Conservation (phyloP, 768 basidiomycete species). For the Boletus pseudopeckii region DNA sequence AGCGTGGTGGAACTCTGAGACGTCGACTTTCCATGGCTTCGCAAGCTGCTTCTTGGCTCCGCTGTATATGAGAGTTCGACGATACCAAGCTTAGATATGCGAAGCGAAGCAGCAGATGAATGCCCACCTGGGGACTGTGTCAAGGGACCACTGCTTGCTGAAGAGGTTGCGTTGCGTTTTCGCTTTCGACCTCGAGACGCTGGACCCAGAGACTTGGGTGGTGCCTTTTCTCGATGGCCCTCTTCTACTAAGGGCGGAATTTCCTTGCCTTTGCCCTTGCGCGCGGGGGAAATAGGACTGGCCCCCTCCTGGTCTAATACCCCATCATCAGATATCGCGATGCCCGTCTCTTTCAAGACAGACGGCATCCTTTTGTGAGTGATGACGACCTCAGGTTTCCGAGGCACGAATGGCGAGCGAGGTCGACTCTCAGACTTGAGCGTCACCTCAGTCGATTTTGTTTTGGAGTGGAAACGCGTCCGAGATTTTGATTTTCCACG, state of each 20-base stretch:
- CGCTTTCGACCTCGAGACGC: constrained; percentile 19
- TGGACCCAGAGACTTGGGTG: constrained; percentile 6
- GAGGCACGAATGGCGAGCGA: not conserved
- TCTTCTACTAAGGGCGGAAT: not conserved
- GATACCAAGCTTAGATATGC: constrained; percentile 5
- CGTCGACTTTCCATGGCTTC: not conserved
- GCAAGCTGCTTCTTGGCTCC: constrained; percentile 6
- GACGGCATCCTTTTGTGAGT: constrained; percentile 4
- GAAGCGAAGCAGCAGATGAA: constrained; percentile 6
- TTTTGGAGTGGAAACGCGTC: constrained; percentile 1
- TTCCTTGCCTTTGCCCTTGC: constrained; percentile 22
- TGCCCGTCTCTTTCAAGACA: not conserved
- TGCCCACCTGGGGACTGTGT: constrained; percentile 20
- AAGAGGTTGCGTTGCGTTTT: constrained; percentile 23
- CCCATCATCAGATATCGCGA: not conserved
- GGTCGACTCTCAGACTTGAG: constrained; percentile 3
- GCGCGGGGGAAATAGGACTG: not conserved
- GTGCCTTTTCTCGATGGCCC: constrained; percentile 1
- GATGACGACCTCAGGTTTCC: constrained; percentile 12
- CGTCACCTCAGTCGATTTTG: not conserved
- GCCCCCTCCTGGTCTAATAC: constrained; percentile 1
- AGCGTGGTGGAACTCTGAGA: constrained; percentile 3
- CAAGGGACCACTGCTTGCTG: constrained; percentile 3
- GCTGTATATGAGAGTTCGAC: constrained; percentile 6
- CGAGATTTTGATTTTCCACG: constrained; percentile 14